Evolutionary conservation across 2,329 filamentous ascomycete genomes (phyloP), one percentile per base, ranked within the genome.

Genomic region (Metarhizium guizhouense): DNA sequence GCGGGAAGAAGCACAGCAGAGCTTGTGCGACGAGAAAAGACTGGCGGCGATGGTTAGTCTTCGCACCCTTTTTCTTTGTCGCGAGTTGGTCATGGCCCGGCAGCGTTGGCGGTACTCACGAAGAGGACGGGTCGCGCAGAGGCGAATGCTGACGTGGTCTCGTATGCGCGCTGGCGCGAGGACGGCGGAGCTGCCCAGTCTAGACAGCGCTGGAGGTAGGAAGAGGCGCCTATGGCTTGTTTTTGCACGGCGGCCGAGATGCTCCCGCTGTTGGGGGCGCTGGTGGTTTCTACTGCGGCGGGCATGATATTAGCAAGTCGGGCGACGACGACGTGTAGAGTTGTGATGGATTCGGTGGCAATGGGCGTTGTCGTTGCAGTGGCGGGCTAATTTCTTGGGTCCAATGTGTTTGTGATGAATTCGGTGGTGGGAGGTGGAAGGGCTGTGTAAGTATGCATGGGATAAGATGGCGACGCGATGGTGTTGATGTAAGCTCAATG

Each of bases 1-100:
- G 63, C 1, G 89, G 89, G 14, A 88, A 69, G 56, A 83, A 78
- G 14, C 83, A 84, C 59, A 91, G 77, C 57, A 83, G 68, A 56
- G 85, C 63, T 67, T 92, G 88, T 34, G 79, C 74, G 49, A 81
- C 70, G 56, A 90, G 66, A 68, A 94, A 89, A 57, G 84, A 82
- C 87, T 90, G 40, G 29, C 38, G 14, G 40, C 11, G 16, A 20
- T 11, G n/a, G 38, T 47, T 32, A 47, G 42, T 6, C 25, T 4
- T 25, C 25, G 25, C 25, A 25, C 3, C 14, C 6, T n/a, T 50
- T 34, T 32, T 14, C 18, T 53, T 47, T 8, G 25, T 40, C 25
- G 43, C 7, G 25, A 25, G 25, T 18, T n/a, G 20, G 18, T 14
- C 32, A 6, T 45, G 1, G 13, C 38, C 30, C 16, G 13, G 36